A percentile compares a stretch with the other conserved stretches of the same genome.
Conservation (phyloP, 169 alveolate genomes). For the Perkinsus marinus region DNA sequence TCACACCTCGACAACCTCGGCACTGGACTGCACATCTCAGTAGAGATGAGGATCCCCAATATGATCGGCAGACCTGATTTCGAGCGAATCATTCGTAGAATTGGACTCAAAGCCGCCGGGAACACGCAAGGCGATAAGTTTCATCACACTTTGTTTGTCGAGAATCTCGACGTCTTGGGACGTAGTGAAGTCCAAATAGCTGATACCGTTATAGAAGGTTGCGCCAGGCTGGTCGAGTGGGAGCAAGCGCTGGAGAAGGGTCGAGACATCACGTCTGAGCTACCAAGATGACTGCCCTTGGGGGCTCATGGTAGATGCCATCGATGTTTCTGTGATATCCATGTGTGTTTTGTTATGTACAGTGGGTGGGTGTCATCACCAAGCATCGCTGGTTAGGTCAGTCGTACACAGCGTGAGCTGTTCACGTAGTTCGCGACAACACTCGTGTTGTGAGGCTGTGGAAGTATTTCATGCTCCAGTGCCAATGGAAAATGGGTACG, state of each 20-base stretch:
- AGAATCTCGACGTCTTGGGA: slow-evolving; percentile 11
- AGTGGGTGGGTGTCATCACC: too few species aligned
- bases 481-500: too few species aligned
- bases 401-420: too few species aligned
- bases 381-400: too few species aligned
- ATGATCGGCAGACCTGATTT: not conserved
- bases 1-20: slow-evolving; percentile 46
- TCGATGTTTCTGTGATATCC: too few species aligned
- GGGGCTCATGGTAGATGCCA: too few species aligned
- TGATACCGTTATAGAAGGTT: slow-evolving; percentile 1
- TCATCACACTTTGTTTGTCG: not conserved
- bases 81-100: not conserved
- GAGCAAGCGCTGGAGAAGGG: slow-evolving; percentile 13
- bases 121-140: not conserved
- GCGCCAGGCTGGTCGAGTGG: not conserved
- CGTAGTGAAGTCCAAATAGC: slow-evolving; percentile 6
- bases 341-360: too few species aligned
- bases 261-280: not conserved
- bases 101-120: slow-evolving; percentile 8
- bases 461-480: too few species aligned
- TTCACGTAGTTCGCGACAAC: too few species aligned
- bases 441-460: too few species aligned
- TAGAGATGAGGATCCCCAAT: slow-evolving; percentile 12
- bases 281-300: not conserved
- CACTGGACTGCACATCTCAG: slow-evolving; percentile 36